Evolutionary conservation across 2,329 filamentous ascomycete species (phyloP).

Genomic region (Aurifilum marmelostoma): DNA sequence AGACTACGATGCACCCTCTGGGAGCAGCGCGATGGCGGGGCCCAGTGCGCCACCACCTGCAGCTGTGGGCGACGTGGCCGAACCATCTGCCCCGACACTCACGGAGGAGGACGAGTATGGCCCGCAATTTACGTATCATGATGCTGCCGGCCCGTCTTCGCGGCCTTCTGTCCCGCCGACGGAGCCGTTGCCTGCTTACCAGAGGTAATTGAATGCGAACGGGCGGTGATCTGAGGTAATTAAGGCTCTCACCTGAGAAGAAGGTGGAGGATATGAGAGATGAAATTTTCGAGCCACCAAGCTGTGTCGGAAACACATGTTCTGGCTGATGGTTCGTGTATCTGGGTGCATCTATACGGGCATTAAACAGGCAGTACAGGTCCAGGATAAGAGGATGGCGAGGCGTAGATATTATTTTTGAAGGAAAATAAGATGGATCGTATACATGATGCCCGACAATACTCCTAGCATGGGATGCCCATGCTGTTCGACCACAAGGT

Average conservation of each 20-base stretch:
- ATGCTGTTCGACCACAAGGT: neutral
- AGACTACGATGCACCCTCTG: slow-evolving; percentile 48
- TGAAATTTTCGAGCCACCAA: neutral
- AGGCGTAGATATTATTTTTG: neutral
- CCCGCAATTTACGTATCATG: slow-evolving; percentile 19
- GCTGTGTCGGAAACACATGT: neutral
- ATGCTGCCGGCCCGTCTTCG: slow-evolving; percentile 4
- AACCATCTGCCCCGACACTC: slow-evolving; percentile 63
- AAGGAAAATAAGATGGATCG: neutral
- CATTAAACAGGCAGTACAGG: neutral
- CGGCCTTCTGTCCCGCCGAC: slow-evolving; percentile 5
- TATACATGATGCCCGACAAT: neutral
- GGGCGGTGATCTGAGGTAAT: neutral
- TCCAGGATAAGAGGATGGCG: neutral
- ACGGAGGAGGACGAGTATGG: slow-evolving; percentile 54
- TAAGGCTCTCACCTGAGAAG: neutral
- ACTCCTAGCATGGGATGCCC: neutral
- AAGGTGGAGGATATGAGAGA: neutral
- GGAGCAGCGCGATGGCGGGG: slow-evolving; percentile 24
- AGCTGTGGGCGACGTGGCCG: slow-evolving; percentile 34
- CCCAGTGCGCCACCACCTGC: slow-evolving; percentile 31
- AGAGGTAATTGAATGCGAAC: slow-evolving; percentile 17
- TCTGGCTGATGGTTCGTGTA: neutral
- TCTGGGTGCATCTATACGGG: neutral
- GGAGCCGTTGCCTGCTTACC: slow-evolving; percentile 27